These are phyloP conservation scores for Ajuga chamaepitys DNA, from an alignment of 257 asterid genomes.

Conservation along the genomic window DNA sequence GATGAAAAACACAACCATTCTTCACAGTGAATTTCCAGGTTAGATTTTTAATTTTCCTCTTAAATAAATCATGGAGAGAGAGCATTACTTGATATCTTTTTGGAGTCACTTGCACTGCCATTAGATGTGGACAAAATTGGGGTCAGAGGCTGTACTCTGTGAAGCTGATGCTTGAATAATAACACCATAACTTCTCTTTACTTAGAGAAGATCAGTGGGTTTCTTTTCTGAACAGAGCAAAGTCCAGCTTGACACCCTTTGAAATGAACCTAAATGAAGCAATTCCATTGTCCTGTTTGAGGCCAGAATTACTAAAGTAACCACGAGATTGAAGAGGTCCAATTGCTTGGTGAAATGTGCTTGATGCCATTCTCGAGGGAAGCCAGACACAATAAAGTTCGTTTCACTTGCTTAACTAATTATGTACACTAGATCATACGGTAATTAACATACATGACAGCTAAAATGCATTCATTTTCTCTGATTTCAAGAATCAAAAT, in stretches of 20 bases:
- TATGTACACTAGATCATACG: no score
- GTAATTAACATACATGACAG: neutral
- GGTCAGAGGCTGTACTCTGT: conserved; percentile 40
- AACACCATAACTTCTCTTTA: conserved; percentile 31
- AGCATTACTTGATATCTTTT: conserved; percentile 68
- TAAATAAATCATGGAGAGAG: neutral
- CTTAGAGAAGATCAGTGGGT: conserved; percentile 31
- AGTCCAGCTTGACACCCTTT: conserved; percentile 44
- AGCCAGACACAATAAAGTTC: conserved; percentile 5
- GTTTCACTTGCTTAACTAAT: neutral
- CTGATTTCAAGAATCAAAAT: neutral
- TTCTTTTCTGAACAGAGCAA: conserved; percentile 26
- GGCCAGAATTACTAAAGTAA: conserved; percentile 27
- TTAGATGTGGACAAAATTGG: conserved; percentile 50
- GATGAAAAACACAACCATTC: neutral
- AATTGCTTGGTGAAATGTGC: conserved; percentile 49
- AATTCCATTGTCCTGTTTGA: conserved; percentile 40
- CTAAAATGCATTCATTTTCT: neutral
- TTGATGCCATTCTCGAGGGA: conserved; percentile 58
- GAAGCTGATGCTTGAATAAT: conserved; percentile 58
- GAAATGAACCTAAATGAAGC: conserved; percentile 48
- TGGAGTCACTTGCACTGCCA: conserved; percentile 37
- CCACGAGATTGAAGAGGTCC: conserved; percentile 45
- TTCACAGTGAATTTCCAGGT: neutral
- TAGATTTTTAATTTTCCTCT: neutral